Base-by-base conservation (phyloP, 2,329 filamentous ascomycete genomes). In the Aspergillus fructus region DNA sequence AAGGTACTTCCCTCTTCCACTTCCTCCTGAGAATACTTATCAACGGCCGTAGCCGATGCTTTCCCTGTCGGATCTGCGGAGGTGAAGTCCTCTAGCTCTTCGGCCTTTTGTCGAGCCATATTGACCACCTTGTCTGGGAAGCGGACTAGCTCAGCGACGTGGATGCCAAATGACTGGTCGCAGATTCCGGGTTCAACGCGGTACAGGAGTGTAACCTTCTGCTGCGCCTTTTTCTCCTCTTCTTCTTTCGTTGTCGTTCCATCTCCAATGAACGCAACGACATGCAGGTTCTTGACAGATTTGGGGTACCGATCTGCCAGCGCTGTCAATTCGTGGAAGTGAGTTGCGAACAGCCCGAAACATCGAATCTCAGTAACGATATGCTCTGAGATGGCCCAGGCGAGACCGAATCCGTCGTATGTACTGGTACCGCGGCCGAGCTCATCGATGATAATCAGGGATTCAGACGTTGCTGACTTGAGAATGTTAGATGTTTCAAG, bases 31-130 rank as follows among this genome's bases (percentile, higher is more conserved):
- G 84, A 89, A 71, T 91, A 91, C 64, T 70, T 70, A 27, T 78
- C 74, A 21, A 75, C 61, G 5, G 68, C 64, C 45, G 67, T 65
- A 1, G 65, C 50, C 19, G 67, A 48, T n/a, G 67, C 42, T 17
- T 84, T 78, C 43, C 83, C 74, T 7, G 81, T 79, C 6, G 81
- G 67, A 1, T 76, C 67, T 0, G 67, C 69, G 11, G 74, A 69
- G 0, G 74, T 75, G 53, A 99, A 99, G 73, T 99, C 94, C 74
- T 99, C 94, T 37, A 99, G 82, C 80, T 99, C 96, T 74, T 97
- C 94, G 0, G 94, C 94, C 79, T 99, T 99, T 66, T 94, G 86
- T 78, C 96, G 96, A n/a, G 94, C 94, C 96, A 99, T 99, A 62
- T 92, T 91, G 59, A 99, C 90, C 15, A 99, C 96, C 78, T 99